Evolutionary conservation across 768 basidiomycete species (phyloP), one percentile per base, ranked within the genome.

Genomic region (Auricularia sp.): DNA sequence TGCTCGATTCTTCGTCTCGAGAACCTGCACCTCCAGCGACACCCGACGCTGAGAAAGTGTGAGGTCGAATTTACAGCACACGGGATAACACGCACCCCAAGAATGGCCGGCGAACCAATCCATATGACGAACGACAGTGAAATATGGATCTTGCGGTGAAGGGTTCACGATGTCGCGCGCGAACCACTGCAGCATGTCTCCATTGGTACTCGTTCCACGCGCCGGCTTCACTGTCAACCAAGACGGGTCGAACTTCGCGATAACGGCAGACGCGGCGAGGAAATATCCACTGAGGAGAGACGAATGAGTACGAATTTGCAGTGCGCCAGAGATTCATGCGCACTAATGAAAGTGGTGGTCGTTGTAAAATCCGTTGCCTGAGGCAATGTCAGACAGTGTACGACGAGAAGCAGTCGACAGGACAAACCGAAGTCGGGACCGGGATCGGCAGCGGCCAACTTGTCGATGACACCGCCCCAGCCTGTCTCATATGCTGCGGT

Each of bases 101-200:
- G 76, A 77, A 67, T 77, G 76, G 1, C 76, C 76, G 16, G 75
- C 73, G 63, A 76, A 77, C 76, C 76, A 77, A 44, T 77, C 76
- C 16, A 70, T 71, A 63, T 70, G 71, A 21, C 75, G 73, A 13
- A 73, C 69, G n/a, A 75, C 70, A 5, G 75, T 70, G 64, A 76
- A 76, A 64, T 68, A 73, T 3, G 72, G 72, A 61, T 77, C 75
- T 18, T 65, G 67, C 13, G 69, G 69, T 6, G 74, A 75, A 1
- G 76, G 76, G 62, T 77, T 76, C 61, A 71, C 71, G 37, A 76
- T 76, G 63, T 76, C 74, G 18, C 75, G 74, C 33, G 74, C 70
- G 66, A 73, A 74, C 63, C 68, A 69, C 6, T 69, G 73, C 65
- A 76, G 72, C 65, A 45, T 67, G 70, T 67, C 72, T 66, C 75